Percentiles rank a stretch among this genome's conserved stretches.
Conservation (phyloP, 2,329 filamentous ascomycete genomes). For the Cyphellophora attinorum region DNA sequence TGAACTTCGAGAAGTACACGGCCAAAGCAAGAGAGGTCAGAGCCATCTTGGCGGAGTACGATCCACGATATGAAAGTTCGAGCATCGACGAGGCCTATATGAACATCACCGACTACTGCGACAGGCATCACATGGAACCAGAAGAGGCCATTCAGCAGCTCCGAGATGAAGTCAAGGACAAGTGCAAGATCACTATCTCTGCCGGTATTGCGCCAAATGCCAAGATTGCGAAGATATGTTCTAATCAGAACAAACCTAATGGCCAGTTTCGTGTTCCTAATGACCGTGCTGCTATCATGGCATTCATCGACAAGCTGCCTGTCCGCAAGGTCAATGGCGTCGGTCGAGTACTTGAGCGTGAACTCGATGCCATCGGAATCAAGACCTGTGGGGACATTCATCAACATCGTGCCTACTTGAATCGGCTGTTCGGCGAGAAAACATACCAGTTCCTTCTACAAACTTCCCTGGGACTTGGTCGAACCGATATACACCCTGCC, state of each 20-base stretch:
- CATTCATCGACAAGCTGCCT: conserved; percentile 74
- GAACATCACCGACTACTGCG: conserved; percentile 83
- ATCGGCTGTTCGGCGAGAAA: conserved; percentile 81
- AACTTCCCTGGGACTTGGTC: conserved; percentile 75
- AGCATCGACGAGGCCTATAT: conserved; percentile 96
- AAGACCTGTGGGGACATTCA: conserved; percentile 86
- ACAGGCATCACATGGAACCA: conserved; percentile 55
- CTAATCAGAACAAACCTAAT: conserved; percentile 93
- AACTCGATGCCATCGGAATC: conserved; percentile 78
- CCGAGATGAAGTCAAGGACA: conserved; percentile 64
- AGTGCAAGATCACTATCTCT: conserved; percentile 77
- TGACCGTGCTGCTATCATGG: conserved; percentile 65
- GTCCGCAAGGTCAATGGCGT: conserved; percentile 90
- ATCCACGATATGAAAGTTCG: conserved; percentile 81
- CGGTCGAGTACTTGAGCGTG: conserved; percentile 86
- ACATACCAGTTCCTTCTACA: conserved; percentile 77
- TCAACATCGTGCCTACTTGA: conserved; percentile 60
- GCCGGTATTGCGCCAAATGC: conserved; percentile 91
- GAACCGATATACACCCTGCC: conserved; percentile 74
- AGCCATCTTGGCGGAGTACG: conserved; percentile 73
- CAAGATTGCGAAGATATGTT: conserved; percentile 88
- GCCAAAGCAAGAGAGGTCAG: conserved; percentile 84
- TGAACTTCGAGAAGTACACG: conserved; percentile 85
- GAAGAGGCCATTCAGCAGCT: conserved; percentile 69
- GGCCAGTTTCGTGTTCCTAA: conserved; percentile 72